phyloP scores from a whole-genome alignment of 306 rosid genomes.

The Leucaena leucocephala region DNA sequence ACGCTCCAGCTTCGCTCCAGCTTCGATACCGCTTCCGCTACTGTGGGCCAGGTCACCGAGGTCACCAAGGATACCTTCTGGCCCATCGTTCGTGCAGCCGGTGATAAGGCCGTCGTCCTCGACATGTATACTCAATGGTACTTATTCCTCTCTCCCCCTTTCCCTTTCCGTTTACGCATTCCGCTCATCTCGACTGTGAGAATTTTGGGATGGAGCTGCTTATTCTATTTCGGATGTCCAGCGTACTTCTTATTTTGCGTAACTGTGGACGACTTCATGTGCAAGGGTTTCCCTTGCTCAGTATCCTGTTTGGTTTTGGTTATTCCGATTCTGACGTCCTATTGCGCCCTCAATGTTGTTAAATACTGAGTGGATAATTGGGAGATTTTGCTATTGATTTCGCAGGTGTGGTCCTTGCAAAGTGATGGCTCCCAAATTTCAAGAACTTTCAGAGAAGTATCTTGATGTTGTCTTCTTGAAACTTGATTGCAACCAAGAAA shows the following conservation, averaged over 20 bases:
- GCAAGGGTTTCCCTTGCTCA: constrained; percentile 9
- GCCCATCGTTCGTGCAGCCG: constrained; percentile 96
- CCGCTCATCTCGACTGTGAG: background rate
- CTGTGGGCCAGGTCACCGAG: constrained; percentile 83
- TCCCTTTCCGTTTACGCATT: background rate
- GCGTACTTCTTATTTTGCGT: background rate
- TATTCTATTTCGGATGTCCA: background rate
- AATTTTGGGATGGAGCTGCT: background rate
- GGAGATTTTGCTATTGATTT: constrained; percentile 25
- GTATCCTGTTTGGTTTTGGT: background rate
- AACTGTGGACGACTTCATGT: background rate
- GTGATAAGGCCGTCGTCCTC: constrained; percentile 85
- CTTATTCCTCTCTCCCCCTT: background rate
- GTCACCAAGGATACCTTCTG: constrained; percentile 93
- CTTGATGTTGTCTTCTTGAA: constrained; percentile 84
- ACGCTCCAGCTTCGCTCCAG: constrained; percentile 53
- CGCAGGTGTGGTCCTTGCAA: constrained; percentile 99
- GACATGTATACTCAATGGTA: constrained; percentile 99
- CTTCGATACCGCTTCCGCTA: constrained; percentile 70
- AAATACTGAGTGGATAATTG: constrained; percentile 1
- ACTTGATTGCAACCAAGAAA: constrained; percentile 92
- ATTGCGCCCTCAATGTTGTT: constrained; percentile 1
- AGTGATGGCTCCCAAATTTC: constrained; percentile 86
- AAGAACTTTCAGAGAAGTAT: constrained; percentile 74
- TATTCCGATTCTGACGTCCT: constrained; percentile 4